Percentiles rank a stretch among this genome's conserved stretches.
Conservation (phyloP, 768 basidiomycete species). For the Suillus hirtellus region DNA sequence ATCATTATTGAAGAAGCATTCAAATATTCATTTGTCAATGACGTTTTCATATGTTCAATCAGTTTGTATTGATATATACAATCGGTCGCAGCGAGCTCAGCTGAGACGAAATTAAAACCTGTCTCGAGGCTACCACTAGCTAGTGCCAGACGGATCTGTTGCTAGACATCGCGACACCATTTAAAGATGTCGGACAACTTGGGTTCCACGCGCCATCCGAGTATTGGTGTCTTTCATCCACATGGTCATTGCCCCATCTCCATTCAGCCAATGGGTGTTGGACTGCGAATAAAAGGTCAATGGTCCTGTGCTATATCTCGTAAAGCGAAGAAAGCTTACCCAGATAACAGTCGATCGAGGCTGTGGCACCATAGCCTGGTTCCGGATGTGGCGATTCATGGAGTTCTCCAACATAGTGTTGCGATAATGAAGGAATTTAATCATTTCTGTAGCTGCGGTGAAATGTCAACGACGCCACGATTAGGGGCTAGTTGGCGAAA, state of each 20-base stretch:
- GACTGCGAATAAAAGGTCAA: background rate
- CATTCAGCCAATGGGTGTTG: too few relatives aligned
- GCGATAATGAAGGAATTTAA: background rate
- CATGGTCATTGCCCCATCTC: background rate
- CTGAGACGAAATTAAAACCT: background rate
- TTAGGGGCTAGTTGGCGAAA: background rate
- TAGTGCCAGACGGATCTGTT: background rate
- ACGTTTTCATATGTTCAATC: too few relatives aligned
- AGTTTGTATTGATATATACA: too few relatives aligned
- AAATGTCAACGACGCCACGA: background rate
- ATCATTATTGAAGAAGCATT: too few relatives aligned
- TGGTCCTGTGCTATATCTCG: background rate
- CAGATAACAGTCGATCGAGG: background rate
- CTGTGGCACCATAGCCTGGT: background rate
- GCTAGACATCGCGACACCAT: background rate
- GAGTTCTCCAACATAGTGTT: background rate
- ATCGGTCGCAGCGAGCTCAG: too few relatives aligned
- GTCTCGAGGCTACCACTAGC: background rate
- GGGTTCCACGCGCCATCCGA: background rate
- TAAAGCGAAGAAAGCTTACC: background rate
- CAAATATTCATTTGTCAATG: too few relatives aligned
- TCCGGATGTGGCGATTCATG: background rate
- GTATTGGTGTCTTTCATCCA: background rate
- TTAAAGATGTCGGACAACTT: background rate
- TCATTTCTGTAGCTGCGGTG: conserved; percentile 1